Conservation (phyloP, 2,329 filamentous ascomycete genomes). For the Rutstroemia sydowiana region DNA sequence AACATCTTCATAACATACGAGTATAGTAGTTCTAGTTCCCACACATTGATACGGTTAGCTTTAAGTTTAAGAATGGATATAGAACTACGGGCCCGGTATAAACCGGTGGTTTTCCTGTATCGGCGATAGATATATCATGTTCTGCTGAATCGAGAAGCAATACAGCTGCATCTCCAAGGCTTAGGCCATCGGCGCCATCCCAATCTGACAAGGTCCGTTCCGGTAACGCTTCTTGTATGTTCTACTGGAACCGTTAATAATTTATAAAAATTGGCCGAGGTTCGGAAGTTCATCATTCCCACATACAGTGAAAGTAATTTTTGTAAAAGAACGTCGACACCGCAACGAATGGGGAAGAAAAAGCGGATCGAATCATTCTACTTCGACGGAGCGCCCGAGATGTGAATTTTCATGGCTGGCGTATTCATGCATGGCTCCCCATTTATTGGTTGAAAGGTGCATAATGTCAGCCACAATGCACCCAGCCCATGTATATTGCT, state of each 20-base stretch:
- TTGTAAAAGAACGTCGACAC: no score
- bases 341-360: no score
- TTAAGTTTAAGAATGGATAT: no score
- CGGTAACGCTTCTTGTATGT: constrained; percentile 1
- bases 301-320: no score
- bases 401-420: constrained; percentile 7
- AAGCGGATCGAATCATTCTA: no score
- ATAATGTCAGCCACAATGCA: constrained; percentile 4
- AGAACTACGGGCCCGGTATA: no score
- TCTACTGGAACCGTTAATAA: background rate
- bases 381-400: constrained; percentile 5
- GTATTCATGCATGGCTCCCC: constrained; percentile 4
- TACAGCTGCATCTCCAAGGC: constrained; percentile 1
- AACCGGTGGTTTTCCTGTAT: background rate
- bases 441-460: constrained; percentile 3
- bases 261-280: no score
- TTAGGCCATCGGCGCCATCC: background rate
- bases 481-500: background rate
- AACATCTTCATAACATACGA: background rate
- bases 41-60: background rate
- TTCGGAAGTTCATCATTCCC: no score
- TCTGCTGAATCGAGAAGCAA: constrained; percentile 6
- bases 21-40: background rate
- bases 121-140: constrained; percentile 1
- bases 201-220: background rate